phyloP scores from a whole-genome alignment of 306 rosid species.

The Quercus suber region DNA sequence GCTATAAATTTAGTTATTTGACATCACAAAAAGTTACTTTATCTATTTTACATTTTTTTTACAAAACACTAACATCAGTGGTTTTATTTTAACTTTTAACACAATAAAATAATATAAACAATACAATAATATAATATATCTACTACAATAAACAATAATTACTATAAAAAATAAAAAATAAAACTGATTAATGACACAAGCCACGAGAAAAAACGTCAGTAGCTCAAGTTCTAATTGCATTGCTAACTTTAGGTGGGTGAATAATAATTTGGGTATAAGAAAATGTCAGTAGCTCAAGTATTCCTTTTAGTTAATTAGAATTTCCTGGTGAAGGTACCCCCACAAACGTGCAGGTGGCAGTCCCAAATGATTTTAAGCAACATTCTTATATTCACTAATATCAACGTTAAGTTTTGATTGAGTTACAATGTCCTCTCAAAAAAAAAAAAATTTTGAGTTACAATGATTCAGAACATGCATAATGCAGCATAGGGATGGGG shows the following conservation, averaged over 20 bases:
- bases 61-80: fast-evolving
- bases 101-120: no score
- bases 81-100: no score
- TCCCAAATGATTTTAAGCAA: no score
- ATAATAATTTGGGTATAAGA: no score
- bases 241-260: neutral
- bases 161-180: no score
- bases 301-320: neutral
- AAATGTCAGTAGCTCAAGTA: neutral
- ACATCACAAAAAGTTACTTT: fast-evolving
- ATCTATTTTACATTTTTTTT: no score
- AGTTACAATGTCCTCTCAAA: neutral
- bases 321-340: neutral
- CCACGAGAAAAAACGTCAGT: no score
- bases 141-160: no score
- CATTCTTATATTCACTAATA: neutral
- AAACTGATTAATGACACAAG: no score
- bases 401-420: neutral
- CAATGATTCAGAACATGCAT: neutral
- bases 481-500: neutral
- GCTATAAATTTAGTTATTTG: fast-evolving
- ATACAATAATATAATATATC: no score
- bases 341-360: neutral
- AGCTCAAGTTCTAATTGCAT: slow-evolving; percentile 7
- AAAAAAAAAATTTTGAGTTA: neutral